Evolutionary conservation across 2,329 filamentous ascomycete genomes (phyloP).

Genomic region (Claviceps maximensis): DNA sequence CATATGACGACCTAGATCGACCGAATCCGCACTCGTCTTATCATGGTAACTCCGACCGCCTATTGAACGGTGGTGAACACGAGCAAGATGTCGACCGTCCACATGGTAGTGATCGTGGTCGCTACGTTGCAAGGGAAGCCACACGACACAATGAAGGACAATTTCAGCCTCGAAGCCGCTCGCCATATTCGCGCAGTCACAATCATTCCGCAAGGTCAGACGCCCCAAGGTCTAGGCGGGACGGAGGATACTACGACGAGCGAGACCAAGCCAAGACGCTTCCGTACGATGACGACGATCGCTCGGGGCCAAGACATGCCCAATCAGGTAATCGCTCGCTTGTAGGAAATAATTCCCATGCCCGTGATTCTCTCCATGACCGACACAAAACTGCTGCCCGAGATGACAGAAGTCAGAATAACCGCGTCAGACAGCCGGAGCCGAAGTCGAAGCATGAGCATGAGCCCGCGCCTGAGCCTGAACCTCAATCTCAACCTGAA

Average conservation of each 20-base stretch:
- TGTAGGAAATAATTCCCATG: slow-evolving; percentile 44
- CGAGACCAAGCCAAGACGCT: slow-evolving; percentile 5
- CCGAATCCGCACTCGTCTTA: slow-evolving; percentile 21
- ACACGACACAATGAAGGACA: slow-evolving; percentile 34
- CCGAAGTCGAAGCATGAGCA: slow-evolving; percentile 15
- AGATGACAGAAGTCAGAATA: slow-evolving; percentile 7
- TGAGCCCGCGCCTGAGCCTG: slow-evolving; percentile 20
- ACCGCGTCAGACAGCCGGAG: slow-evolving; percentile 10
- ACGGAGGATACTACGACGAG: slow-evolving; percentile 10
- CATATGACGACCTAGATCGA: slow-evolving; percentile 46
- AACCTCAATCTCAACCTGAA: slow-evolving; percentile 21
- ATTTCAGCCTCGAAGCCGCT: slow-evolving; percentile 41
- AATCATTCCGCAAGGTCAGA: slow-evolving; percentile 24
- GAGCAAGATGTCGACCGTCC: slow-evolving; percentile 18
- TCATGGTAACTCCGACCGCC: slow-evolving; percentile 1
- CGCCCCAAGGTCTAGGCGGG: slow-evolving; percentile 21
- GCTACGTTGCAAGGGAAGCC: slow-evolving; percentile 22
- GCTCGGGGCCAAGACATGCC: slow-evolving; percentile 28
- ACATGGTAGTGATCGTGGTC: slow-evolving; percentile 13
- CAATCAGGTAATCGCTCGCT: slow-evolving; percentile 52
- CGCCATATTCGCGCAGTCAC: slow-evolving; percentile 29
- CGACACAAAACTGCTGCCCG: slow-evolving; percentile 35
- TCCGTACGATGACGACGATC: slow-evolving; percentile 5
- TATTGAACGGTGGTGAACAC: slow-evolving; percentile 27
- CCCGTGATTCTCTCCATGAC: slow-evolving; percentile 55